These are phyloP conservation scores for Abrus precatorius DNA, from an alignment of 306 rosid genomes.

Conservation along the genomic window DNA sequence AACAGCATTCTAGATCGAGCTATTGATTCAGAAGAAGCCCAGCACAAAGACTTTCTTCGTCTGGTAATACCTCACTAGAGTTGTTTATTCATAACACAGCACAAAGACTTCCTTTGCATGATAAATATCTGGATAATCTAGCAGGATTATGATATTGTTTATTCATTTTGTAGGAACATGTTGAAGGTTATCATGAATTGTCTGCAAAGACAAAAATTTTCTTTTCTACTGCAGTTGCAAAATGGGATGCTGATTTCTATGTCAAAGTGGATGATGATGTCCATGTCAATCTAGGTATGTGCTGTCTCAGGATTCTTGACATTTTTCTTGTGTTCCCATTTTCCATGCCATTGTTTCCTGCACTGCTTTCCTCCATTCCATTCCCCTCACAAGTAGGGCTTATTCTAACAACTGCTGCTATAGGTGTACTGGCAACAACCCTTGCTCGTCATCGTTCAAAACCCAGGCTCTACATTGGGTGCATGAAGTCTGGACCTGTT, in stretches of 20 bases:
- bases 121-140: conserved; percentile 14
- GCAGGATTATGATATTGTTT: conserved; percentile 34
- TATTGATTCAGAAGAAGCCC: conserved; percentile 83
- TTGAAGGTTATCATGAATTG: conserved; percentile 90
- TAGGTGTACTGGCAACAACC: conserved; percentile 83
- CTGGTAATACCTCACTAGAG: conserved; percentile 36
- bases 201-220: conserved; percentile 83
- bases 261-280: conserved; percentile 92
- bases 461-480: conserved; percentile 87
- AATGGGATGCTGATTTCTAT: conserved; percentile 88
- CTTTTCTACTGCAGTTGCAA: conserved; percentile 84
- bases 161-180: conserved; percentile 71
- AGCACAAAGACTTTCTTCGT: conserved; percentile 60
- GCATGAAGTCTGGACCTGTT: conserved; percentile 96
- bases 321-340: conserved; percentile 29
- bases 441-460: conserved; percentile 82
- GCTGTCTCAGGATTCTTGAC: conserved; percentile 12
- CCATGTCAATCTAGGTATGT: conserved; percentile 86
- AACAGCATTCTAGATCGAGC: conserved; percentile 91
- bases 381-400: conserved; percentile 24
- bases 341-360: background rate
- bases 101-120: conserved; percentile 51
- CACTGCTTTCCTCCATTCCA: conserved; percentile 13
- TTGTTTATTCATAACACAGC: conserved; percentile 44
- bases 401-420: conserved; percentile 18